Conservation (phyloP, 2,329 filamentous ascomycete genomes). For the Colletotrichum noveboracense region DNA sequence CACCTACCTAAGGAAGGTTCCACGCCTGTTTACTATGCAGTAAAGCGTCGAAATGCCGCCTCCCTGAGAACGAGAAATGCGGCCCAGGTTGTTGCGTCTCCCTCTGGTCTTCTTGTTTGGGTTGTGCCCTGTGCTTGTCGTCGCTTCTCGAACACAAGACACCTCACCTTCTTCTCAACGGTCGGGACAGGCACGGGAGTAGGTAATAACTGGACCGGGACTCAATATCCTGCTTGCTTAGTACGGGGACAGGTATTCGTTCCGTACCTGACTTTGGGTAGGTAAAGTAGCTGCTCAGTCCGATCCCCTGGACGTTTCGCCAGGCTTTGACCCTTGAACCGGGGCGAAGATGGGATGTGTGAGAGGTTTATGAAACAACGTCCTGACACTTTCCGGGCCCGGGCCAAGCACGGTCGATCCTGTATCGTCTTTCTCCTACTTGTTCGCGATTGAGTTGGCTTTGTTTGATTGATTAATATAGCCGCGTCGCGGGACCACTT, state of each 20-base stretch:
- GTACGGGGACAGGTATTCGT: not conserved
- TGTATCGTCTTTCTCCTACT: not conserved
- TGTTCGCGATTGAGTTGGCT: not conserved
- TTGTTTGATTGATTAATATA: not conserved
- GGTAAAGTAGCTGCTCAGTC: not conserved
- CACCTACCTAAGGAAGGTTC: not conserved
- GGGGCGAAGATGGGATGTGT: slow-evolving; percentile 17
- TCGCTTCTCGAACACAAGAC: not conserved
- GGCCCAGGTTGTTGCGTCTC: not conserved
- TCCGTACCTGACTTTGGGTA: not conserved
- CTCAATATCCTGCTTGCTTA: not conserved
- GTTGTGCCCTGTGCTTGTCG: not conserved
- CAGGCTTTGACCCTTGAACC: not conserved
- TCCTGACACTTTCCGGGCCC: slow-evolving; percentile 22
- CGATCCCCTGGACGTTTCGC: not conserved
- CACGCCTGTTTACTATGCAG: not conserved
- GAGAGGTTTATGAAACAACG: slow-evolving; percentile 23
- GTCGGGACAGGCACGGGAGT: not conserved
- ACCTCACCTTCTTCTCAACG: not conserved
- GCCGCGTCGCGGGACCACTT: not conserved
- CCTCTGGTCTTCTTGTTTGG: not conserved
- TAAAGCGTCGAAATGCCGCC: not conserved
- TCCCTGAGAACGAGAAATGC: not conserved
- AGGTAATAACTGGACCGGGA: not conserved
- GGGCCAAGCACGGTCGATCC: slow-evolving; percentile 13